Base-by-base conservation (phyloP, 345 rosid species). In the Eucalyptus regnans region DNA sequence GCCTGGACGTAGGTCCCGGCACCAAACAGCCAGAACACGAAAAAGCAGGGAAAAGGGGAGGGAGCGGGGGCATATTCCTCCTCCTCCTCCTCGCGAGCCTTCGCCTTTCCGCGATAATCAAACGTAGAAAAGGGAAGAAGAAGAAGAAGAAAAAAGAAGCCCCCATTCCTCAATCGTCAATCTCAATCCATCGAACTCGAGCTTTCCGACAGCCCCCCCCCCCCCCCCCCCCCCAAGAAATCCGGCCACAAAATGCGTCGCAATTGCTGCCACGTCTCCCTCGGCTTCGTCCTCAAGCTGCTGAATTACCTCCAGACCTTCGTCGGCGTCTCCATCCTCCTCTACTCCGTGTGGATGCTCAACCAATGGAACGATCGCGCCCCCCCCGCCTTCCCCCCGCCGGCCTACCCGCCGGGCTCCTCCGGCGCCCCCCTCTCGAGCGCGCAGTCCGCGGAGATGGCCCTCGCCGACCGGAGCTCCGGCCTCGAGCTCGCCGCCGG, bases 261-360 rank as follows among this genome's bases (percentile, higher is more conserved):
- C 87, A 95, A 95, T 92, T 96, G 96, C 88, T 96, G 98, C 88
- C 99, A 96, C 86, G 76, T 92, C 43, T 94, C 97, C 16, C 87
- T 96, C 56, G 96, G 96, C 41, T 93, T 96, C 60, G 50, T 93
- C 50, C 94, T 96, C 22, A 96, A 95, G 87, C 60, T 96, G 91
- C 94, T 95, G 86, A 96, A 94, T 90, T 95, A 93, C 90, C 92
- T 95, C 58, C 99, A 95, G 90, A 92, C 95, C 54, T 96, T 96
- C 91, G 31, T 95, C 8, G 98, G 96, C 51, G 22, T 96, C 23
- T 94, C 96, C 10, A 94, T 96, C 88, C 88, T 96, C 18, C 48
- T 95, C 87, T 96, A 96, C 94, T 97, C 99, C 7, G 25, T 94
- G 50, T 97, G 99, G 99, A 96, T 97, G 98, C 95, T 96, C 81